Evolutionary conservation across 1,139 yeast species (phyloP).

Genomic region (Candida gigantensis): DNA sequence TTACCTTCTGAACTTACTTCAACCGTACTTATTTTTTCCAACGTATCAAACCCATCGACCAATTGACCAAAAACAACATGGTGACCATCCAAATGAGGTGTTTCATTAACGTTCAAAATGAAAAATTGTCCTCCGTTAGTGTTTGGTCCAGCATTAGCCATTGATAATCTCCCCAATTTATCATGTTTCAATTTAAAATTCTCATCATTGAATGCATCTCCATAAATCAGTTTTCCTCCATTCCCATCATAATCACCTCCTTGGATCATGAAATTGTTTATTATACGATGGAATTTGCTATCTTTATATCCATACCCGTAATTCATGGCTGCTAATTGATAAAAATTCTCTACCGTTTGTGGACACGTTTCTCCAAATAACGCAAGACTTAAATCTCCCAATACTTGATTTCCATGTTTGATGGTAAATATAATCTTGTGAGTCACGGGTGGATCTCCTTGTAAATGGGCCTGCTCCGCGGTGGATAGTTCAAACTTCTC

Average conservation of each 20-base stretch:
- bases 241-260: conserved; percentile 40
- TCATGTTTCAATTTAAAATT: conserved; percentile 35
- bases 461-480: conserved; percentile 15
- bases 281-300: conserved; percentile 38
- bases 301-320: conserved; percentile 39
- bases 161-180: conserved; percentile 40
- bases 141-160: conserved; percentile 46
- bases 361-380: conserved; percentile 37
- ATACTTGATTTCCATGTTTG: conserved; percentile 17
- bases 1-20: conserved; percentile 40
- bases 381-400: conserved; percentile 25
- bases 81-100: conserved; percentile 49
- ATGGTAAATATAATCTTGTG: conserved; percentile 28
- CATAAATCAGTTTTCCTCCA: conserved; percentile 36
- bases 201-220: conserved; percentile 38
- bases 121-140: conserved; percentile 48
- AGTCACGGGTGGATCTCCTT: conserved; percentile 30
- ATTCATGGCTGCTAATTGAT: conserved; percentile 32
- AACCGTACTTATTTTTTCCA: conserved; percentile 37
- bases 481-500: conserved; percentile 8
- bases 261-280: conserved; percentile 40
- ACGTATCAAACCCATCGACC: conserved; percentile 41
- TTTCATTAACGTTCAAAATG: conserved; percentile 31
- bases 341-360: conserved; percentile 39
- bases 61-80: conserved; percentile 61